Percentiles rank a stretch among this genome's conserved stretches.
These are phyloP conservation scores for Hydnomerulius pinastri DNA, from an alignment of 768 basidiomycete species.

Conservation along the genomic window DNA sequence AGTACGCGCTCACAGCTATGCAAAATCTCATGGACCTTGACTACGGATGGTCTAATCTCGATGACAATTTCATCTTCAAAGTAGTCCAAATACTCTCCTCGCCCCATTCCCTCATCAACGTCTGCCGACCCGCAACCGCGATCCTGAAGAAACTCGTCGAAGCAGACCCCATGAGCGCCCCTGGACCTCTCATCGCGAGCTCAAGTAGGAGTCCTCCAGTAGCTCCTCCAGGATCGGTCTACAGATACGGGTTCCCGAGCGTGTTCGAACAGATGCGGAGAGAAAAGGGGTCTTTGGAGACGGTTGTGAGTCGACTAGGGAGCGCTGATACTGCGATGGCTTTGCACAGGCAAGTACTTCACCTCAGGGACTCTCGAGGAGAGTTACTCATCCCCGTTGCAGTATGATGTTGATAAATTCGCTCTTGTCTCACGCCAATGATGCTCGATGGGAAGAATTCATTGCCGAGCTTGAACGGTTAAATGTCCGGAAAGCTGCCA, in stretches of 20 bases:
- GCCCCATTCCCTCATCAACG: slow-evolving; percentile 77
- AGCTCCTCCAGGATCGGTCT: slow-evolving; percentile 68
- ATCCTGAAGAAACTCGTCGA: slow-evolving; percentile 90
- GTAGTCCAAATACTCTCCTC: slow-evolving; percentile 81
- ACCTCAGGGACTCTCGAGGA: neutral
- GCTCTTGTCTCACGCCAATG: slow-evolving; percentile 75
- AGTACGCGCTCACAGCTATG: slow-evolving; percentile 87
- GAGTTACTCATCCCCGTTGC: slow-evolving; percentile 14
- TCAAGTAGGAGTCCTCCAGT: slow-evolving; percentile 58
- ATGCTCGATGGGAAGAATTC: slow-evolving; percentile 78
- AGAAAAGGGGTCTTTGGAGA: slow-evolving; percentile 70
- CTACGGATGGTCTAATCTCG: slow-evolving; percentile 78
- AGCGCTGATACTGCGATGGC: slow-evolving; percentile 86
- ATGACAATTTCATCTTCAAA: slow-evolving; percentile 70
- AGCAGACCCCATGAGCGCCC: slow-evolving; percentile 72
- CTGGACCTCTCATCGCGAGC: slow-evolving; percentile 57
- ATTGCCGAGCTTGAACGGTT: slow-evolving; percentile 71
- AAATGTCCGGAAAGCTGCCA: slow-evolving; percentile 79
- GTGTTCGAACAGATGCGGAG: slow-evolving; percentile 84
- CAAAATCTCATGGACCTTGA: slow-evolving; percentile 88
- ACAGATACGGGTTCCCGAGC: slow-evolving; percentile 79
- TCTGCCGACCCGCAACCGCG: slow-evolving; percentile 87
- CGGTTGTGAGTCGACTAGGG: slow-evolving; percentile 76
- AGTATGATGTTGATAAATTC: slow-evolving; percentile 93
- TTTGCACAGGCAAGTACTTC: slow-evolving; percentile 62